A percentile compares a stretch with the other conserved stretches of the same genome.
Evolutionary conservation across 208 protist genomes (phyloP).

Genomic region (Leishmania martiniquensis): DNA sequence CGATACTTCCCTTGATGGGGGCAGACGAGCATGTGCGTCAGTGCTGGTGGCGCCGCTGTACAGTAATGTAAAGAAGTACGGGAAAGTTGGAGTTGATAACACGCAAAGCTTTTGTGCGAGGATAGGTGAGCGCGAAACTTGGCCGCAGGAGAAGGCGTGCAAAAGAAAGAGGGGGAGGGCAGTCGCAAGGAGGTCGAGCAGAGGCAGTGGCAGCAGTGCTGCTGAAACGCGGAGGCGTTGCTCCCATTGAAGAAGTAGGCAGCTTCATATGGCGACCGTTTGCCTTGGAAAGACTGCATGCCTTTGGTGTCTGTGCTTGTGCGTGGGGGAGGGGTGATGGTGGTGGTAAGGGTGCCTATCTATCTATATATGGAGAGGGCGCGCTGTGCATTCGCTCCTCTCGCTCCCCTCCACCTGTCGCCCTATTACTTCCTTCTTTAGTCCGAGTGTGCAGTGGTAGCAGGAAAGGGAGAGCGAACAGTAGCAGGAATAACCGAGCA

Average conservation of each 20-base stretch:
- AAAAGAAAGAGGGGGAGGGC: background rate
- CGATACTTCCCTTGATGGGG: background rate
- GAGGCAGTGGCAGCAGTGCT: background rate
- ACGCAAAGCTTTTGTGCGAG: no score
- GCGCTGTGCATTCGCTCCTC: background rate
- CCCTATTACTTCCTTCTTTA: background rate
- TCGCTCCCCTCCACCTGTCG: background rate
- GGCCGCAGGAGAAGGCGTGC: background rate
- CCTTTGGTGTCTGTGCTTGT: background rate
- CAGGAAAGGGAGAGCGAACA: background rate
- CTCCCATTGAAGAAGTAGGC: background rate
- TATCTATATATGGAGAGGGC: background rate
- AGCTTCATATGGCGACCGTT: background rate
- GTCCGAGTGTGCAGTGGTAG: background rate
- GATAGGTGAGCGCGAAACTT: no score
- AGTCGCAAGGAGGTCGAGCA: background rate
- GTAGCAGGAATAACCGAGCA: conserved; percentile 12
- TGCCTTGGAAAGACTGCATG: background rate
- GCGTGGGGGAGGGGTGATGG: background rate
- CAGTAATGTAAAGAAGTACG: background rate
- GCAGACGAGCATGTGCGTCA: background rate
- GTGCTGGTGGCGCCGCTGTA: background rate
- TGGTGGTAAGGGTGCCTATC: background rate
- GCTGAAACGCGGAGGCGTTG: background rate
- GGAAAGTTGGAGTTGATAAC: background rate